These are phyloP conservation scores for Hypomyces perniciosus DNA, from an alignment of 2,329 filamentous ascomycete species.

Conservation along the genomic window DNA sequence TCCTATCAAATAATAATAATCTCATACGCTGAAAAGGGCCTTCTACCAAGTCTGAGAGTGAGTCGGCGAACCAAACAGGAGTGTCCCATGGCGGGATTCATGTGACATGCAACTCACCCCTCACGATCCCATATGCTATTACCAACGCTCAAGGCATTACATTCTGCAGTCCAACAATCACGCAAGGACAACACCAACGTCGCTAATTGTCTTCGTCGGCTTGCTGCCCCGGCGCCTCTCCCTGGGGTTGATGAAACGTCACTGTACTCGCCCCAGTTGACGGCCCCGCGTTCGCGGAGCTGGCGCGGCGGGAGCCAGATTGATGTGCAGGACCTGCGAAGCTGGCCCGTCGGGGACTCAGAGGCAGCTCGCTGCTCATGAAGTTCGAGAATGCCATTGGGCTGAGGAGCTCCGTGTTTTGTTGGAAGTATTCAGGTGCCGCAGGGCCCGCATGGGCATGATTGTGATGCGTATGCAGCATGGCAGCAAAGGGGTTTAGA, in stretches of 20 bases:
- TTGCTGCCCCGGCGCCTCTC: constrained; percentile 15
- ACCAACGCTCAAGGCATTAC: background rate
- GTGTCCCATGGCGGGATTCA: no score
- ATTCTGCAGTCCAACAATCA: background rate
- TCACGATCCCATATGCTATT: background rate
- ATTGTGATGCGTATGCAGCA: background rate
- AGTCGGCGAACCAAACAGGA: no score
- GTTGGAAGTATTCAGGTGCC: background rate
- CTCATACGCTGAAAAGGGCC: background rate
- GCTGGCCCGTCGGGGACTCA: constrained; percentile 23
- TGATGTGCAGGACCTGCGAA: constrained; percentile 23
- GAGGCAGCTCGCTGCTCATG: constrained; percentile 22
- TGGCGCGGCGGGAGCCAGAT: constrained; percentile 17
- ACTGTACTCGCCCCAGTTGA: constrained; percentile 32
- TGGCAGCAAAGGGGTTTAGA: background rate
- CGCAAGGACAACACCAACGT: background rate
- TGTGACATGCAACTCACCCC: no score
- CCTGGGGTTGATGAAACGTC: constrained; percentile 26
- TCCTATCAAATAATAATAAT: background rate
- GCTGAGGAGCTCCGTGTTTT: background rate
- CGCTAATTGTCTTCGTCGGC: constrained; percentile 10
- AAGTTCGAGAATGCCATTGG: constrained; percentile 14
- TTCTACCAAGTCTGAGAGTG: background rate
- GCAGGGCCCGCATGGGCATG: background rate
- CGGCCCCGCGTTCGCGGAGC: constrained; percentile 19